phyloP scores from a whole-genome alignment of 2,329 filamentous ascomycete species.

The Alternaria sp. region DNA sequence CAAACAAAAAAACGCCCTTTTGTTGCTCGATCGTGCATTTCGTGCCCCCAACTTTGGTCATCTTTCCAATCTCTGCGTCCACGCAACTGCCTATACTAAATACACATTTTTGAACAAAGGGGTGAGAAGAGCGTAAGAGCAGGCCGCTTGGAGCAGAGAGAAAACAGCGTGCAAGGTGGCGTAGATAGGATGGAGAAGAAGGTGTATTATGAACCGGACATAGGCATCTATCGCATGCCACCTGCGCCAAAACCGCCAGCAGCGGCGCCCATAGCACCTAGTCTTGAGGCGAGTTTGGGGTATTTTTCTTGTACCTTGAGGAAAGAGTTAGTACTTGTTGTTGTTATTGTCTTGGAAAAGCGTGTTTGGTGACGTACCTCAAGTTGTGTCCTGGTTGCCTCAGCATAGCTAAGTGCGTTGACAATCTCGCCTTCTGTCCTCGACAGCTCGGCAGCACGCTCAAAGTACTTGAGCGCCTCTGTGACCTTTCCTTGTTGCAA shows the following conservation, averaged over 20 bases:
- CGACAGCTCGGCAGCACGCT: constrained; percentile 92
- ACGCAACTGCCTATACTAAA: constrained; percentile 11
- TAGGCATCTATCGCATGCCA: constrained; percentile 43
- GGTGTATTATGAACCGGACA: neutral
- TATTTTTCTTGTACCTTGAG: constrained; percentile 62
- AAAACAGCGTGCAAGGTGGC: neutral
- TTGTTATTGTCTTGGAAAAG: neutral
- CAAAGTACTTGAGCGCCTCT: constrained; percentile 95
- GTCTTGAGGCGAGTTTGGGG: constrained; percentile 58
- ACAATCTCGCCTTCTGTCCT: constrained; percentile 95
- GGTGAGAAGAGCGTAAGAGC: constrained; percentile 1
- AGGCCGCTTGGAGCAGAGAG: neutral
- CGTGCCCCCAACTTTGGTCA: neutral
- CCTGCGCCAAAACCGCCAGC: constrained; percentile 37
- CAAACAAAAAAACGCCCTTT: neutral
- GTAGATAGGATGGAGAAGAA: neutral
- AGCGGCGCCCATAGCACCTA: constrained; percentile 57
- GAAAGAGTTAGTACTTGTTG: neutral
- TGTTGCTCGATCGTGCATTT: neutral
- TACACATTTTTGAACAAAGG: constrained; percentile 14
- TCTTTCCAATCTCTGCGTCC: neutral
- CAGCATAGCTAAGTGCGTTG: constrained; percentile 95
- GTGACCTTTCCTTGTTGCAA: constrained; percentile 97
- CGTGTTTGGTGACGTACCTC: constrained; percentile 58
- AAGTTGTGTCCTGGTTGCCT: constrained; percentile 94